phyloP scores from a whole-genome alignment of 768 basidiomycete genomes.

The Calocera cornea region DNA sequence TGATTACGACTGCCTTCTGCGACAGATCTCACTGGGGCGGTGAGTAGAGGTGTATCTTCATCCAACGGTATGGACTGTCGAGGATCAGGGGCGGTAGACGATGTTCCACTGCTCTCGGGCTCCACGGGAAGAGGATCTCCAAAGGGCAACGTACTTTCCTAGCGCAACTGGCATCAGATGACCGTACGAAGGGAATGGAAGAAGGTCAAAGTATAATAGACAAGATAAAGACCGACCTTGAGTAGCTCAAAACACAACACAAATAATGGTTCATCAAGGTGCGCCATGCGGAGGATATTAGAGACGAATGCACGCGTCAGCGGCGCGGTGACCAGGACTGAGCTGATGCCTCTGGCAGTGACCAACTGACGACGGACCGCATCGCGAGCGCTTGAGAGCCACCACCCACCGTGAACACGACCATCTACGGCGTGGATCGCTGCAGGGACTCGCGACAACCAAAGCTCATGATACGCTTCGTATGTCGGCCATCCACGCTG shows the following conservation, averaged over 20 bases:
- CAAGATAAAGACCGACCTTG: neutral
- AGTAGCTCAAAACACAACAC: neutral
- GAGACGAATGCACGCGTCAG: neutral
- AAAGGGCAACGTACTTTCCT: neutral
- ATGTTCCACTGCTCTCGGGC: too few relatives aligned
- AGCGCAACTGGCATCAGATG: too few relatives aligned
- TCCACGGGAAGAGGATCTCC: neutral
- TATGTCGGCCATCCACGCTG: neutral
- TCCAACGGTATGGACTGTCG: too few relatives aligned
- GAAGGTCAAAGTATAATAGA: too few relatives aligned
- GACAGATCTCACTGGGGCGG: neutral
- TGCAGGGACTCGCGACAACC: neutral
- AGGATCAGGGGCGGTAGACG: too few relatives aligned
- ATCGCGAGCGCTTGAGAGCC: neutral
- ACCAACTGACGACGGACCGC: neutral
- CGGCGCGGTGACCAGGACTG: neutral
- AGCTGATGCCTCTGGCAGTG: neutral
- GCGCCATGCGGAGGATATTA: neutral
- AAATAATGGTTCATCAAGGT: neutral
- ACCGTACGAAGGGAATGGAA: too few relatives aligned
- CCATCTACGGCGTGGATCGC: neutral
- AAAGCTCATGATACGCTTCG: neutral
- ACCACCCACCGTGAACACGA: neutral
- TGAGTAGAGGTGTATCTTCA: neutral
- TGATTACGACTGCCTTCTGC: too few relatives aligned